Evolutionary conservation across 345 rosid genomes (phyloP).

Genomic region (Camelina laxa): DNA sequence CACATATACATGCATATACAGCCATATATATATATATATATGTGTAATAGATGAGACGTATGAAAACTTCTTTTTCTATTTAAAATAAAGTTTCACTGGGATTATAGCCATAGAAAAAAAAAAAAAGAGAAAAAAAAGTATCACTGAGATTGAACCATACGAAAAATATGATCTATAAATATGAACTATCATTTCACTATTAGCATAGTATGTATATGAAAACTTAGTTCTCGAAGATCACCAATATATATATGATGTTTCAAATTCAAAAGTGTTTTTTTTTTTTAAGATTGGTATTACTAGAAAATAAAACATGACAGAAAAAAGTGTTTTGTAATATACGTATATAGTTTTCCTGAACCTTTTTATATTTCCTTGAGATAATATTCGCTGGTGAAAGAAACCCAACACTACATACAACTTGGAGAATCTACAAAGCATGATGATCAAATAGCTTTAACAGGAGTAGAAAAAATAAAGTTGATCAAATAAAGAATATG

Average conservation of each 20-base stretch:
- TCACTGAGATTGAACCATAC: slow-evolving; percentile 1
- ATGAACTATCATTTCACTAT: neutral
- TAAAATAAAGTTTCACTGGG: neutral
- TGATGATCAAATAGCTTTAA: slow-evolving; percentile 45
- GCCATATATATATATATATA: neutral
- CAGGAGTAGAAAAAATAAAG: slow-evolving; percentile 42
- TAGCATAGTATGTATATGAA: neutral
- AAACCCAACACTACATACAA: slow-evolving; percentile 46
- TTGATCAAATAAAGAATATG: slow-evolving; percentile 45
- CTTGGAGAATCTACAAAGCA: slow-evolving; percentile 48
- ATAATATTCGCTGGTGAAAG: slow-evolving; percentile 48
- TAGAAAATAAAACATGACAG: neutral
- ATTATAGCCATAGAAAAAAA: neutral
- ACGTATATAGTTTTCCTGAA: neutral
- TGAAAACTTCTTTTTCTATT: neutral
- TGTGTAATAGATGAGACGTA: neutral
- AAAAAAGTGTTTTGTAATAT: slow-evolving; percentile 2
- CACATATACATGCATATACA: neutral
- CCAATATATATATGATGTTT: slow-evolving; percentile 13
- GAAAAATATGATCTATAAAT: neutral
- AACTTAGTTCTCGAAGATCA: neutral
- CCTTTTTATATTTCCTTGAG: slow-evolving; percentile 13
- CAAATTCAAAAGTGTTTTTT: neutral
- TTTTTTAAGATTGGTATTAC: neutral
- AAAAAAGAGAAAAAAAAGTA: neutral